Evolutionary conservation across 495 filamentous ascomycete genomes (phyloP).

Genomic region (Cetradonia linearis): DNA sequence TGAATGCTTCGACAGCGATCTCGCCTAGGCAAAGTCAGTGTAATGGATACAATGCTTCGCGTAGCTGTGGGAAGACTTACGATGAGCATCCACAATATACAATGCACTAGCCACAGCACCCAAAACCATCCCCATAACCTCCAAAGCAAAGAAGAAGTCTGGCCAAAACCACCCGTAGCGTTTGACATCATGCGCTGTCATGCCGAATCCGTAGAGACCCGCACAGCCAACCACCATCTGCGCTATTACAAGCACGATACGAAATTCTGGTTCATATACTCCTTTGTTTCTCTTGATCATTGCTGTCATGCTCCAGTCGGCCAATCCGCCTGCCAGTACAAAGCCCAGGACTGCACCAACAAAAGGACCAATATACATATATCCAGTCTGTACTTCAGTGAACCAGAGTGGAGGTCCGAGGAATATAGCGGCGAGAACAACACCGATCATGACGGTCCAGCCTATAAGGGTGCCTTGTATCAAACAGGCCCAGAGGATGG

Average conservation of each 20-base stretch:
- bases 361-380: constrained; percentile 81
- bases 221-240: constrained; percentile 66
- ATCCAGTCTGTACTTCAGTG: constrained; percentile 70
- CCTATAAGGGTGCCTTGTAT: constrained; percentile 88
- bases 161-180: constrained; percentile 63
- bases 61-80: constrained; percentile 37
- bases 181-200: constrained; percentile 46
- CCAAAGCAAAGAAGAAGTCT: constrained; percentile 64
- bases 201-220: constrained; percentile 79
- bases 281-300: constrained; percentile 70
- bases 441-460: constrained; percentile 91
- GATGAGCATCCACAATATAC: constrained; percentile 93
- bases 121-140: constrained; percentile 81
- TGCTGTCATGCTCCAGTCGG: constrained; percentile 58
- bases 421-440: constrained; percentile 75
- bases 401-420: constrained; percentile 72
- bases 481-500: constrained; percentile 79
- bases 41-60: background rate
- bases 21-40: constrained; percentile 41
- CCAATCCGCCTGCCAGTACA: constrained; percentile 56
- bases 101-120: constrained; percentile 75
- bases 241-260: constrained; percentile 69
- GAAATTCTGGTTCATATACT: constrained; percentile 85
- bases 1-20: constrained; percentile 84
- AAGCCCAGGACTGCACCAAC: constrained; percentile 75